Conservation (phyloP, 2,329 filamentous ascomycete genomes). For the Aspergillus aculeatus region DNA sequence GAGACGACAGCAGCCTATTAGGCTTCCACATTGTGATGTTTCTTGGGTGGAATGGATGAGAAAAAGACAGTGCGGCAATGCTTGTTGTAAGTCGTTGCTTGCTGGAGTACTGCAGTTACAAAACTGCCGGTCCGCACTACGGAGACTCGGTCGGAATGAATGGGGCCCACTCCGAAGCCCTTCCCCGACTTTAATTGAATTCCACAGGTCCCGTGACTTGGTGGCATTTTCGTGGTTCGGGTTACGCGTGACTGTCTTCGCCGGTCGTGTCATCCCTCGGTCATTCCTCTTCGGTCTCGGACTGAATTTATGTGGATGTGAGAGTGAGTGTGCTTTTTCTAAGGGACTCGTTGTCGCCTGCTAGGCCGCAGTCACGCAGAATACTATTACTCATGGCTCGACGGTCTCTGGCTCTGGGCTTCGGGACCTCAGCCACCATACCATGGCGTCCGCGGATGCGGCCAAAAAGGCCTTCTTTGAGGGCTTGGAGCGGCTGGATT, state of each 20-base stretch:
- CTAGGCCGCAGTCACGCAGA: slow-evolving; percentile 13
- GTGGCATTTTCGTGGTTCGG: slow-evolving; percentile 32
- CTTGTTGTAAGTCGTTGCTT: neutral
- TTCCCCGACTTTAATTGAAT: slow-evolving; percentile 21
- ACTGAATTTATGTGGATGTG: neutral
- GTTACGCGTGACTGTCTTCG: neutral
- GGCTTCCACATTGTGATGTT: slow-evolving; percentile 32
- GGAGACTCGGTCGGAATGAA: neutral
- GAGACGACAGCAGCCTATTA: slow-evolving; percentile 16
- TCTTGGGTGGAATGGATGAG: neutral
- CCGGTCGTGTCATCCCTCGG: neutral
- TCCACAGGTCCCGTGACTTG: slow-evolving; percentile 32
- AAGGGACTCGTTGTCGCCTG: slow-evolving; percentile 2
- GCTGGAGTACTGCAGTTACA: neutral
- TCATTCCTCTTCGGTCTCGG: neutral
- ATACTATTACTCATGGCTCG: slow-evolving; percentile 16
- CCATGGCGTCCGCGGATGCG: slow-evolving; percentile 19
- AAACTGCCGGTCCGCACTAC: neutral
- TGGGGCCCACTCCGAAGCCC: neutral
- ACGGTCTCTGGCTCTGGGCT: slow-evolving; percentile 1
- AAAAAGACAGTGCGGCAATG: neutral
- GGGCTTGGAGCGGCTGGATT: slow-evolving; percentile 35
- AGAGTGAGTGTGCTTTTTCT: neutral
- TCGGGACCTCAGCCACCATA: slow-evolving; percentile 17
- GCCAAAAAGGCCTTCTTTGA: slow-evolving; percentile 39